Percentiles rank a stretch among this genome's conserved stretches.
Evolutionary conservation across 2,329 filamentous ascomycete species (phyloP).

Genomic region (Aspergillus sp.): DNA sequence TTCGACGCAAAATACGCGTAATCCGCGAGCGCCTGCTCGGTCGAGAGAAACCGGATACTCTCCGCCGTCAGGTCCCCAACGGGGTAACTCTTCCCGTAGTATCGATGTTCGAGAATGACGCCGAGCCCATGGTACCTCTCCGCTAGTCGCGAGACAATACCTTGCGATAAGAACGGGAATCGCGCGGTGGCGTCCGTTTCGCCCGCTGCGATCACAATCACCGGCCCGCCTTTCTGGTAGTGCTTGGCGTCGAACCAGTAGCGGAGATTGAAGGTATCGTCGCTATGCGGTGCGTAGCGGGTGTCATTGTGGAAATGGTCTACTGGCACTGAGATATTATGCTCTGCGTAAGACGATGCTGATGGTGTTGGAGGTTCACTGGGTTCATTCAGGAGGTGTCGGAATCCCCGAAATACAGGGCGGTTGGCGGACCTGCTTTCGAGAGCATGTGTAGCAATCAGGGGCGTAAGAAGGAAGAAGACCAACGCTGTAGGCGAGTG

Average conservation of each 20-base stretch:
- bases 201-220: conserved; percentile 67
- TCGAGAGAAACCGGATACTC: conserved; percentile 72
- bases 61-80: conserved; percentile 57
- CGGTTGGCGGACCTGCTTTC: too few relatives aligned
- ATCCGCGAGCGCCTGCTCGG: conserved; percentile 74
- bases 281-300: conserved; percentile 66
- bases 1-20: conserved; percentile 71
- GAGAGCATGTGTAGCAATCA: too few relatives aligned
- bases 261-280: conserved; percentile 59
- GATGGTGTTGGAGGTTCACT: neutral
- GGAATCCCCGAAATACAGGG: too few relatives aligned
- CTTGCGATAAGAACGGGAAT: conserved; percentile 65
- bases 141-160: conserved; percentile 63
- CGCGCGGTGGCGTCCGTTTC: conserved; percentile 44
- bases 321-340: conserved; percentile 52
- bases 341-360: conserved; percentile 33
- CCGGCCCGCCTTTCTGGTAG: conserved; percentile 69
- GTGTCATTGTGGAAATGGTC: conserved; percentile 81
- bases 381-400: too few relatives aligned
- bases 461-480: too few relatives aligned
- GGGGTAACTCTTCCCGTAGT: conserved; percentile 72
- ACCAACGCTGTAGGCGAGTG: too few relatives aligned
- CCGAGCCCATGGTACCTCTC: conserved; percentile 65
- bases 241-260: conserved; percentile 77
- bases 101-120: conserved; percentile 77